Percentiles rank a stretch among this genome's conserved stretches.
Conservation (phyloP, 176 grass and related monocot genomes). For the Rhynchospora tenuis region DNA sequence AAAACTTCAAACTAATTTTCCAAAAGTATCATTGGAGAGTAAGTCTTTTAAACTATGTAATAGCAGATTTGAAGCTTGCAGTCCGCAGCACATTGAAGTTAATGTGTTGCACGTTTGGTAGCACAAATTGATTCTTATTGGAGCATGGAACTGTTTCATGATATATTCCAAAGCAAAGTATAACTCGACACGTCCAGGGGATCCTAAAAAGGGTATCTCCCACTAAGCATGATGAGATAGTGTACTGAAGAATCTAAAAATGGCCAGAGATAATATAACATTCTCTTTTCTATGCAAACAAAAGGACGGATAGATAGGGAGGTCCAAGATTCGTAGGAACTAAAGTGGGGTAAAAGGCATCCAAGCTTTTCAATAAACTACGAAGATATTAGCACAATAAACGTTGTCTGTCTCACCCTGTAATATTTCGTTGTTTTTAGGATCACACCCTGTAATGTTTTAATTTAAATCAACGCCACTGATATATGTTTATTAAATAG, state of each 20-base stretch:
- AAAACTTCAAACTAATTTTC: too few relatives aligned
- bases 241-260: conserved; percentile 23
- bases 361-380: not conserved
- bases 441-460: too few relatives aligned
- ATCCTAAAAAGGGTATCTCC: conserved; percentile 5
- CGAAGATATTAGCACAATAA: not conserved
- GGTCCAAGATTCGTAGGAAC: conserved; percentile 1
- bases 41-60: too few relatives aligned
- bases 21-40: too few relatives aligned
- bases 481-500: too few relatives aligned
- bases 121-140: not conserved
- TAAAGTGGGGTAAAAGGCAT: not conserved
- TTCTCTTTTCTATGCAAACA: conserved; percentile 4
- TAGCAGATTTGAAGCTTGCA: too few relatives aligned
- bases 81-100: not conserved
- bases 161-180: conserved; percentile 2
- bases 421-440: too few relatives aligned
- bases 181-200: conserved; percentile 5
- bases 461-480: too few relatives aligned
- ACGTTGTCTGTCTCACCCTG: too few relatives aligned
- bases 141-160: not conserved
- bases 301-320: not conserved
- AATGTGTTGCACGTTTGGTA: not conserved
- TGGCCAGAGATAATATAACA: not conserved
- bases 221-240: conserved; percentile 8